These are phyloP conservation scores for Epicoccum sorghinum DNA, from an alignment of 2,329 filamentous ascomycete genomes.

Conservation along the genomic window DNA sequence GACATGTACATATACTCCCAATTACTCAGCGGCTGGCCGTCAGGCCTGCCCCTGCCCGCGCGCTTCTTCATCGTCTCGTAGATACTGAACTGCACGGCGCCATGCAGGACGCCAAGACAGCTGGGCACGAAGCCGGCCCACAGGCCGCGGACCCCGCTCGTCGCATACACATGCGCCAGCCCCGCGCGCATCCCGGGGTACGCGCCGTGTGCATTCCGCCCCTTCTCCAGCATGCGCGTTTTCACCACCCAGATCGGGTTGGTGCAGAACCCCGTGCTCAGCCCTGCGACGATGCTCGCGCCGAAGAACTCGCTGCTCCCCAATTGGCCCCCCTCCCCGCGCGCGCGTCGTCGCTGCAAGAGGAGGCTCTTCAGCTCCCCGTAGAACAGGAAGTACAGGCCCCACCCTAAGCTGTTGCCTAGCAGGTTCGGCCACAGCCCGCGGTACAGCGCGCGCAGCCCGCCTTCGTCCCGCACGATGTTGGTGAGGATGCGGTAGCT, in stretches of 20 bases:
- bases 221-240: conserved; percentile 92
- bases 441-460: conserved; percentile 77
- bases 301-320: conserved; percentile 77
- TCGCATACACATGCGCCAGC: conserved; percentile 66
- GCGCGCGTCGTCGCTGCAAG: conserved; percentile 50
- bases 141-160: conserved; percentile 79
- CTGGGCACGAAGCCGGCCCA: conserved; percentile 86
- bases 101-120: conserved; percentile 85
- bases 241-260: conserved; percentile 99
- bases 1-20: conserved; percentile 82
- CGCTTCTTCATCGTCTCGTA: conserved; percentile 79
- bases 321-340: conserved; percentile 53
- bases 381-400: conserved; percentile 85
- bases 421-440: conserved; percentile 89
- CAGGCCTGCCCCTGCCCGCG: conserved; percentile 50
- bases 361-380: conserved; percentile 60
- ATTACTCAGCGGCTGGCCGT: conserved; percentile 62
- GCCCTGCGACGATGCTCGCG: conserved; percentile 70
- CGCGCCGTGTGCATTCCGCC: conserved; percentile 73
- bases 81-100: conserved; percentile 92
- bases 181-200: conserved; percentile 81
- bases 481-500: conserved; percentile 60
- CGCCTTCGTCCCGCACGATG: conserved; percentile 62
- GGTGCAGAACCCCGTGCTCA: conserved; percentile 79
- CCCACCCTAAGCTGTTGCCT: conserved; percentile 90